Base-by-base conservation (phyloP, 2,329 filamentous ascomycete species). In the Tolypocladium sp. region DNA sequence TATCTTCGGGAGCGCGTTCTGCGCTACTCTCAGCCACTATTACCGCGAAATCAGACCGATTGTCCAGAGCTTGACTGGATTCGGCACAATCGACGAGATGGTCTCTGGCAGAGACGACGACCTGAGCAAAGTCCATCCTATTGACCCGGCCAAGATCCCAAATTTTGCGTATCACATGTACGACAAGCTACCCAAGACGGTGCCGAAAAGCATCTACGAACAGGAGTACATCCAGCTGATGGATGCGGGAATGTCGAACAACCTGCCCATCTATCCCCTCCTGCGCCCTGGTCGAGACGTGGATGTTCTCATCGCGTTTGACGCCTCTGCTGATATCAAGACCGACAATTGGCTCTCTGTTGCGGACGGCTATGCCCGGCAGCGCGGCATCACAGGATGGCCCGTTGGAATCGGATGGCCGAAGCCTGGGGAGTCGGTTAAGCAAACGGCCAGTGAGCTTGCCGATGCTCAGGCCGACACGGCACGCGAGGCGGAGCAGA, bases 191-290 rank as follows among this genome's bases (percentile, higher is more conserved):
- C 89, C 91, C 0, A 74, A 83, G 1, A 90, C 90, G 0, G 89
- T 88, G n/a, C 92, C 94, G 0, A 83, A 87, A 38, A 91, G 85
- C 60, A 84, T 96, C 44, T 86, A 90, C 66, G 78, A 84, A 22
- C 81, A 80, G 17, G 80, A 87, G 52, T 88, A 96, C 70, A 80
- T 93, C 22, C 87, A 90, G 63, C 81, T 93, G 20, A 97, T 97
- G 92, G 94, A 99, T 72, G 92, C 94, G 2, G 94, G 94, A 56
- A 99, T 99, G 94, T 95, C 90, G 64, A 97, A 99, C 71, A 99
- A 99, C 69, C 79, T 99, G 10, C 94, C 94, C 2, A 92, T 97
- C 49, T 99, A 99, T 70, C 94, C 94, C 0, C 82, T 97, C 4
- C 85, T 99, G 22, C 86, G 94, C 13, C 91, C 91, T 0, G 93